Base-by-base conservation (phyloP, 2,329 filamentous ascomycete species). In the Whalleya microplaca region DNA sequence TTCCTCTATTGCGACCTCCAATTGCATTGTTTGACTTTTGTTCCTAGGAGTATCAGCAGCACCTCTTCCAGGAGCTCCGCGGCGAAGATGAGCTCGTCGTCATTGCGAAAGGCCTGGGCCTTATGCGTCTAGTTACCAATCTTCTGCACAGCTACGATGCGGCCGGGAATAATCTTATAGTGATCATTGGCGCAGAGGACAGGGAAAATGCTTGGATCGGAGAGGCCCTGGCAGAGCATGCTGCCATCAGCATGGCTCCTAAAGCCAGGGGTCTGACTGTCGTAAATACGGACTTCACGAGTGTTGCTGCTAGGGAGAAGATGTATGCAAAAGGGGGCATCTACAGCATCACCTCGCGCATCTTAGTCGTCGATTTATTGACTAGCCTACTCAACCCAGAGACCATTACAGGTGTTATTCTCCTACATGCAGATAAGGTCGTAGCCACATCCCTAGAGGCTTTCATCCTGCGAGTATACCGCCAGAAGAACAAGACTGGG, bases 131-230 rank as follows among this genome's bases (percentile, higher is more conserved):
- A 55, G 84, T 97, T 69, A 96, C 92, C n/a, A 99, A 98, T 72
- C 84, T 99, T 41, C 85, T 99, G 23, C 95, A 99, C 75, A 93
- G 93, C 19, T 97, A 97, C 76, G 95, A 99, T 82, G 93, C 92
- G 1, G 92, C 92, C 2, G 95, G 95, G 14, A 96, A 95, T 75
- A 98, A 96, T 70, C 79, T 99, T 52, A 88, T 99, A 47, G 80
- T 99, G 44, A 77, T 99, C 19, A 86, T 98, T 42, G 93, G 92
- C 9, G 93, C 95, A 37, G 90, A 95, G 58, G 92, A 97, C 32
- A 86, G 91, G 57, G 95, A 99, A 71, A 97, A 97, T 84, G 88
- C 89, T 53, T 98, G 94, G 93, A 92, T 99, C 58, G 95, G 95
- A 64, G 95, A 98, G 78, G 91, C 92, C 27, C 79, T 99, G 70